Base-by-base conservation (phyloP, 495 filamentous ascomycete species). In the Pyrenopolyporus hunteri region DNA sequence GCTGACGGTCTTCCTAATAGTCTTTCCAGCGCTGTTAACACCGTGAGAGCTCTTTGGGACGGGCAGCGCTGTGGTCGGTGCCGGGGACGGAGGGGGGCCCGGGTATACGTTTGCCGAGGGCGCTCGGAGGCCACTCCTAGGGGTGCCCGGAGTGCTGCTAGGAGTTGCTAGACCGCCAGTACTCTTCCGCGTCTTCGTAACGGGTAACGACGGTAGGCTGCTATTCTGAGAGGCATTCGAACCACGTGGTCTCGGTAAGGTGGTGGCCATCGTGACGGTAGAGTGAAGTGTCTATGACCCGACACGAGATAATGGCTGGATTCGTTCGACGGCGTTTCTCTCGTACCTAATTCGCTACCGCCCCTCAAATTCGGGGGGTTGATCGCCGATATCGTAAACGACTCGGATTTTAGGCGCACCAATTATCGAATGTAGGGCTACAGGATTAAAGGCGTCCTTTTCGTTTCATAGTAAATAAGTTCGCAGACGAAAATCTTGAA, bases 1-100 rank as follows among this genome's bases (percentile, higher is more conserved):
- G 74, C 91, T 96, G 57, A 95, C 88, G 0, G 89, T 90, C 68
- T 91, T 90, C 57, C 92, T 83, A 50, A 96, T 67, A n/a, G 83
- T 84, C 68, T 84, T 91, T 6, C 79, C 74, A 6, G 84, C 75
- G 7, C 80, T 76, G 49, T 81, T 84, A 36, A 78, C 53, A 6
- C 73, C 76, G 35, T 81, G 78, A 0, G 81, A 74, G 6, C 82
- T 71, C 54, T 75, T 79, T 1, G 82, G 78, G 39, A 80, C 77
- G 3, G 78, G 78, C 14, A 87, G 77, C 8, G 82, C 71, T 7
- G 79, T 71, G 1, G 76, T 69, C 10, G 77, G 82, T 11, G 77
- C 78, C 10, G 85, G 82, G 10, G 70, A 75, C 9, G 75, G 60
- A 22, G 76, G 74, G 23, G 77, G 71, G 9, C 62, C 66, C 9